Base-by-base conservation (phyloP, 164 flowering plant genomes). In the Cinnamomum chago region DNA sequence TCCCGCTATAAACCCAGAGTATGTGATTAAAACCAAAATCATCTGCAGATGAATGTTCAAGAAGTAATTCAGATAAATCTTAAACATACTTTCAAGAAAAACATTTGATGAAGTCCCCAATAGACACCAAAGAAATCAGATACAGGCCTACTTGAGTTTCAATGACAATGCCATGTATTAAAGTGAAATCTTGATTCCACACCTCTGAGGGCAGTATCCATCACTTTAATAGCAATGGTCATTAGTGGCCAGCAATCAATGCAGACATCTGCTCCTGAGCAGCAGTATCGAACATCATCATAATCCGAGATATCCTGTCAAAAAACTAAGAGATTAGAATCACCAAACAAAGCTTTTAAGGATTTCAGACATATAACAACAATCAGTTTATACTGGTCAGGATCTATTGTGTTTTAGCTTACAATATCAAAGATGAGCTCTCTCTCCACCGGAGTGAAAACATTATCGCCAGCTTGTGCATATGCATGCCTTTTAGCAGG, bases 1-100 rank as follows among this genome's bases (percentile, higher is more conserved):
- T 90, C 5, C 99, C 99, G 85, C 99, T 96, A 82, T 84, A 96
- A 10, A 90, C 97, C 99, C 99, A 96, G 24, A 96, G 92, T 78
- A 94, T 89, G 82, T 96, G 98, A 76, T 84, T 83, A 73, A 91
- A 94, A 69, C 97, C 97, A 86, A 96, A 94, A 77, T 96, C 99
- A 81, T 91, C 98, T 96, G 90, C 82, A 83, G 22, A 60, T 70
- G 14, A 20, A 23, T 35, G 62, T 18, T 52, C 13, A 35, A 70
- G 9, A 74, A 78, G 40, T 72, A 35, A 17, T n/a, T 52, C 35
- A 58, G 18, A 58, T 17, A 20, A 67, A 20, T 7, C 50, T 13
- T 13, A 30, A 25, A 15, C 17, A 18, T 67, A 33, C 33, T 28
- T 67, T 35, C 69, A 33, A 30, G 69, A 30, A 18, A 67, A 67